Base-by-base conservation (phyloP, 2,329 filamentous ascomycete species). In the Fusarium decemcellulare region DNA sequence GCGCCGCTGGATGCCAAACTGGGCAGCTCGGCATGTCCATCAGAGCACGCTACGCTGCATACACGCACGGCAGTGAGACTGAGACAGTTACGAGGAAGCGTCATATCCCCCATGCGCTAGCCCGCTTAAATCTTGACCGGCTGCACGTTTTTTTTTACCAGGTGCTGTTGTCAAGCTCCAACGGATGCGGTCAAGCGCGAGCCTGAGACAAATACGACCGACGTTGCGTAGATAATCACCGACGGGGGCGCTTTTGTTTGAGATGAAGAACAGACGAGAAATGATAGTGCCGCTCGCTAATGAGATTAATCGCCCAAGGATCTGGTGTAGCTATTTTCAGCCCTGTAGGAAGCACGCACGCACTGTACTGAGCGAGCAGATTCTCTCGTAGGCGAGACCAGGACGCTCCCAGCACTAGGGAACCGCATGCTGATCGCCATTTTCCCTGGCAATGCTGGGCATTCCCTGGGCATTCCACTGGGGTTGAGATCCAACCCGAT, bases 351-450 rank as follows among this genome's bases (percentile, higher is more conserved):
- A 37, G 47, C 39, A 53, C 36, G 47, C 18, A 23, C 18, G 23
- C 23, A 23, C 23, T 23, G 23, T 5, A 23, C 23, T 23, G 23
- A 23, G 23, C 23, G 52, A 57, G 65, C 46, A 69, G 54, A 70
- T 59, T 67, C 61, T 70, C 67, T 68, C 55, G 36, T 65, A 68
- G 43, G 52, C 67, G 67, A 71, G 67, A 68, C 67, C 63, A 60
- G 46, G 39, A 55, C 30, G 40, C 37, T 55, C 46, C 29, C 29
- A 61, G 61, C 39, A 68, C 62, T 69, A 59, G 56, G 70, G 29
- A 34, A 67, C 58, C 59, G 64, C 39, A 68, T 64, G 67, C 59
- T 59, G 67, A 70, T 70, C 67, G 55, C 63, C 56, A 65, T 68
- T 55, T 70, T 70, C 52, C 67, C 59, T 71, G 59, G 39, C 69